Evolutionary conservation across 768 basidiomycete genomes (phyloP).

Genomic region (Tremella mesenterica): DNA sequence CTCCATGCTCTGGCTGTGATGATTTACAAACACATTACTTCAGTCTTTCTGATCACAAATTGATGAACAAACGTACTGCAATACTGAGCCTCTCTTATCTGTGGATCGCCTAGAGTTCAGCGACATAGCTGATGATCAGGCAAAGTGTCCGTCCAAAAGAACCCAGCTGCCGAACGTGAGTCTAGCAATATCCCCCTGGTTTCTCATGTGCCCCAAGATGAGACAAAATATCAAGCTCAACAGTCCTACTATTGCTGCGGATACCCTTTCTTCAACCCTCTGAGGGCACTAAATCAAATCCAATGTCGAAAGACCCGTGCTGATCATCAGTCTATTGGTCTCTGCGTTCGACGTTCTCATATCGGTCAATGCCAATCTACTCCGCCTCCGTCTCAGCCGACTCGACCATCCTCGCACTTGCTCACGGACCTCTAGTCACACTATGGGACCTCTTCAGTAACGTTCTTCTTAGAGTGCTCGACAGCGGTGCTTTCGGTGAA

Average conservation of each 20-base stretch:
- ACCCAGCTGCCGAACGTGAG: constrained; percentile 30
- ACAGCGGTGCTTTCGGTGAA: constrained; percentile 51
- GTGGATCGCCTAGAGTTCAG: background rate
- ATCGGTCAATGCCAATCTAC: constrained; percentile 60
- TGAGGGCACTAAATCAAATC: constrained; percentile 19
- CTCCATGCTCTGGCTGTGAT: constrained; percentile 21
- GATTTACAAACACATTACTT: constrained; percentile 42
- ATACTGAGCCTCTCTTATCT: constrained; percentile 32
- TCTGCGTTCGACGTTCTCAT: constrained; percentile 61
- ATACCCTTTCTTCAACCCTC: constrained; percentile 43
- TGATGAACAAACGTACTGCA: constrained; percentile 44
- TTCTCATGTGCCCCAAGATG: constrained; percentile 25
- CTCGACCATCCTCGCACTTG: constrained; percentile 70
- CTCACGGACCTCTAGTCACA: constrained; percentile 58
- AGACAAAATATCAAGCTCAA: constrained; percentile 45
- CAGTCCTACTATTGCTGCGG: constrained; percentile 43
- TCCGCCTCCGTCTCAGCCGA: constrained; percentile 69
- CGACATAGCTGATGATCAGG: constrained; percentile 17
- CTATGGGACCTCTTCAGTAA: constrained; percentile 66
- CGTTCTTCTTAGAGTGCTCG: constrained; percentile 54
- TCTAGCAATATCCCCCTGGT: constrained; percentile 8
- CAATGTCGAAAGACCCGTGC: constrained; percentile 3
- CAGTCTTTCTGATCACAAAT: constrained; percentile 27
- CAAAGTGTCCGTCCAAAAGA: constrained; percentile 25
- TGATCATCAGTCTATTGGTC: constrained; percentile 61